A percentile compares a stretch with the other conserved stretches of the same genome.
Conservation (phyloP, 768 basidiomycete genomes). For the Hydnomerulius pinastri region DNA sequence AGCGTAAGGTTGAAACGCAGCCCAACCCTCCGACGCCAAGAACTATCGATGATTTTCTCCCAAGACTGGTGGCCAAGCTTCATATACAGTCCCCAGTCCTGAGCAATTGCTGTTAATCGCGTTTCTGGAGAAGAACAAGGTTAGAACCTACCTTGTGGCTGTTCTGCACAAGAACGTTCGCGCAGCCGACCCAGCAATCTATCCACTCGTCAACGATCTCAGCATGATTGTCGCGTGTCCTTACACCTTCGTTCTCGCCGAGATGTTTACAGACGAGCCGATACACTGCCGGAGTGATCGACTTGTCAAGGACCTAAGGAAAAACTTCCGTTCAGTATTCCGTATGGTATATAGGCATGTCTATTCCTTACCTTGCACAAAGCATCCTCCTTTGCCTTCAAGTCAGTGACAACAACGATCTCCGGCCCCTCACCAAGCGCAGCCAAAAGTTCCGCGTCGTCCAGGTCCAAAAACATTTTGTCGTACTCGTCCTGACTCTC, state of each 20-base stretch:
- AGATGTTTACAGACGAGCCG: conserved; percentile 54
- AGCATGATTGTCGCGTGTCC: conserved; percentile 19
- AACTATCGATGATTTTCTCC: conserved; percentile 52
- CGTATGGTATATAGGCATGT: background rate
- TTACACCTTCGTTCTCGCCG: conserved; percentile 29
- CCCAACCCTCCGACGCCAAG: conserved; percentile 58
- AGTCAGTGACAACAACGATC: conserved; percentile 23
- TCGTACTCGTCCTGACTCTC: conserved; percentile 84
- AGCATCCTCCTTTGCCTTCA: conserved; percentile 45
- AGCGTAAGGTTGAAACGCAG: conserved; percentile 61
- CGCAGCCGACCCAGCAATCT: conserved; percentile 75
- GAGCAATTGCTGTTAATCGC: conserved; percentile 1
- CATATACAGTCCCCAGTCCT: conserved; percentile 68
- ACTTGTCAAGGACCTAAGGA: conserved; percentile 48
- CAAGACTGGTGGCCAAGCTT: conserved; percentile 53
- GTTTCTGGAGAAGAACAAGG: background rate
- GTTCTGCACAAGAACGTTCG: conserved; percentile 59
- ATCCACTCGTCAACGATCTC: conserved; percentile 57
- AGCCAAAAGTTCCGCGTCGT: conserved; percentile 60
- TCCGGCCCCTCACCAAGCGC: conserved; percentile 45
- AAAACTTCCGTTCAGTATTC: background rate
- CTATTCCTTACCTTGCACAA: conserved; percentile 48
- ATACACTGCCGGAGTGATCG: conserved; percentile 56
- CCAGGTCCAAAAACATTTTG: conserved; percentile 55
- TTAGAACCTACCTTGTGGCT: conserved; percentile 38